Evolutionary conservation across 257 asterid species (phyloP), one percentile per base, ranked within the genome.

Genomic region (Forsythia viridissima): DNA sequence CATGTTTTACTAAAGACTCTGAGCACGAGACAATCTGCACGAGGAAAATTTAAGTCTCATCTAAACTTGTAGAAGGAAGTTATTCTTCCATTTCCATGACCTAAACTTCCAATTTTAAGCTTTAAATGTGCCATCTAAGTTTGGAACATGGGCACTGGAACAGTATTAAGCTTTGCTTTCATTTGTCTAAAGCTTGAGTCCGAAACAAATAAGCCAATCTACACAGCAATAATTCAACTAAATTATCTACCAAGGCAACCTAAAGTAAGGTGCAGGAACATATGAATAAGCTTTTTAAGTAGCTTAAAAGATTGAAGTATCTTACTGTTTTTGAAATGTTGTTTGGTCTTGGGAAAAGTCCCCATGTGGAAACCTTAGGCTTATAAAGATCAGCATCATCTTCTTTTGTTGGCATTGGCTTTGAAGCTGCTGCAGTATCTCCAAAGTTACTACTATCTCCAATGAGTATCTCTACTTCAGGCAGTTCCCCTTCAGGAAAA

Each of bases 331-430:
- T 85, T 0, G 99, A 93, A 77, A 95, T 95, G 89, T 95, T 79
- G 72, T 79, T 89, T 4, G 98, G 98, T 80, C 98, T 92, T 6
- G 98, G 97, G 77, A 95, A 95, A 84, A 93, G 91, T 70, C 99
- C 99, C 98, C 99, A 95, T 13, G 97, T 95, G 77, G 99, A 93
- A 80, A 93, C 97, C 90, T 91, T 95, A 6, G 99, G 99, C 88
- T 90, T 95, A 75, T 92, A 95, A 30, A 86, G 80, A 46, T 91
- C 93, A 9, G 5, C 70, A 61, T 84, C 86, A 51, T 88, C 87
- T 72, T 87, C 93, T 42, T 75, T 68, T 38, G 71, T 21, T 8
- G 85, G 80, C 43, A 37, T 66, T 65, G 79, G 71, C 57, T 69
- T 76, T 57, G 88, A 69, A 15, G 77, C 42, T 34, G 78, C 80